Base-by-base conservation (phyloP, 805 yeast species). In the Teunomyces panamensis region DNA sequence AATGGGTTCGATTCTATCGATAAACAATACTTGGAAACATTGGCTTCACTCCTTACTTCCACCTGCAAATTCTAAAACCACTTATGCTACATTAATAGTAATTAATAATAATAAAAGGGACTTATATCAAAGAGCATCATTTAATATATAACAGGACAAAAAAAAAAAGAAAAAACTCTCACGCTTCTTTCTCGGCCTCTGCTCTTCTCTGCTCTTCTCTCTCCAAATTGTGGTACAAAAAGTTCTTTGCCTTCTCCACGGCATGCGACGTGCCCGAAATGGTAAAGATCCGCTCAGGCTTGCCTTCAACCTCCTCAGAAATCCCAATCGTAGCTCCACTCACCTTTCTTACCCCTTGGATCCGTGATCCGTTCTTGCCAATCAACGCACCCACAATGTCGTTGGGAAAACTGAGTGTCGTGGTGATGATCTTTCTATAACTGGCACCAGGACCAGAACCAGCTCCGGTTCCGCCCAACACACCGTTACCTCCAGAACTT, bases 351-450 rank as follows among this genome's bases (percentile, higher is more conserved):
- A 90, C 85, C 51, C 90, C 95, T 64, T 87, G 94, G 55, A 90
- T 89, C 68, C 95, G 80, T 27, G 87, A 72, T 34, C 96, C 96
- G 54, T 84, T 83, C 56, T 85, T 85, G 50, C 97, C 97, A 57
- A 90, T 88, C 46, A 90, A 74, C 44, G 96, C 92, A 37, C 97
- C 97, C 39, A 90, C 96, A 70, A 83, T 83, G 50, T 83, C 88
- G 55, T 85, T 84, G 33, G 95, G 89, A 61, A 89, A 85, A 27
- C 79, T 71, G 14, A 82, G 69, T 2, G 75, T 65, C 37, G 77
- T 76, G 5, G 79, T 56, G 16, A 43, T 43, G 33, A 33, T 56
- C 36, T 64, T 61, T 43, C 56, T 48, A 44, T 43, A 44, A 35
- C 37, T 43, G 45, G 39, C 17, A 14, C 34, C 24, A 20, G 24